phyloP scores from a whole-genome alignment of 371 early-diverging fungal species.

The Entomophthora muscae region DNA sequence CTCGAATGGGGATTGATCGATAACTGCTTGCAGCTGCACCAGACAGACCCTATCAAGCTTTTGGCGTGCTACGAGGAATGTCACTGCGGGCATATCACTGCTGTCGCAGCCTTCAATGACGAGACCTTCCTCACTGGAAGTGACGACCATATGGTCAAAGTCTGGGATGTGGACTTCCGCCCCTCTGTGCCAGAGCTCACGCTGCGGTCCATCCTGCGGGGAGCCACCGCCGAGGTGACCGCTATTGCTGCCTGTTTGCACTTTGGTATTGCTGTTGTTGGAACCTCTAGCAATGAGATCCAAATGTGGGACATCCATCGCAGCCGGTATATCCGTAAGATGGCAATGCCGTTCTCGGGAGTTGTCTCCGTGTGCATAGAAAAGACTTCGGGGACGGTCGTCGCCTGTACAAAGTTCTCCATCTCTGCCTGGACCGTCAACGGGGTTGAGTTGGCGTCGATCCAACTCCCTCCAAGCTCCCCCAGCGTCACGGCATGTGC shows the following conservation, averaged over 20 bases:
- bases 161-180: slow-evolving; percentile 32
- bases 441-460: slow-evolving; percentile 40
- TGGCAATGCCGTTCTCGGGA: neutral
- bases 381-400: slow-evolving; percentile 40
- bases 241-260: slow-evolving; percentile 40
- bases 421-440: slow-evolving; percentile 52
- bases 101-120: slow-evolving; percentile 42
- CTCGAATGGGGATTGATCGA: slow-evolving; percentile 60
- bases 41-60: slow-evolving; percentile 41
- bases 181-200: slow-evolving; percentile 25
- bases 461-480: slow-evolving; percentile 28
- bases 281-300: neutral
- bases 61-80: slow-evolving; percentile 47
- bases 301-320: neutral
- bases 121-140: slow-evolving; percentile 52
- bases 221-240: slow-evolving; percentile 38
- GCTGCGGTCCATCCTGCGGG: slow-evolving; percentile 37
- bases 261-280: slow-evolving; percentile 14
- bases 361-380: neutral
- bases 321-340: neutral
- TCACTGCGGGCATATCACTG: slow-evolving; percentile 45
- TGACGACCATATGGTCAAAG: slow-evolving; percentile 46
- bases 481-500: slow-evolving; percentile 35
- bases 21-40: slow-evolving; percentile 36
- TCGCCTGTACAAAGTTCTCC: slow-evolving; percentile 36